Base-by-base conservation (phyloP, 2,329 filamentous ascomycete species). In the Fusarium sp. region DNA sequence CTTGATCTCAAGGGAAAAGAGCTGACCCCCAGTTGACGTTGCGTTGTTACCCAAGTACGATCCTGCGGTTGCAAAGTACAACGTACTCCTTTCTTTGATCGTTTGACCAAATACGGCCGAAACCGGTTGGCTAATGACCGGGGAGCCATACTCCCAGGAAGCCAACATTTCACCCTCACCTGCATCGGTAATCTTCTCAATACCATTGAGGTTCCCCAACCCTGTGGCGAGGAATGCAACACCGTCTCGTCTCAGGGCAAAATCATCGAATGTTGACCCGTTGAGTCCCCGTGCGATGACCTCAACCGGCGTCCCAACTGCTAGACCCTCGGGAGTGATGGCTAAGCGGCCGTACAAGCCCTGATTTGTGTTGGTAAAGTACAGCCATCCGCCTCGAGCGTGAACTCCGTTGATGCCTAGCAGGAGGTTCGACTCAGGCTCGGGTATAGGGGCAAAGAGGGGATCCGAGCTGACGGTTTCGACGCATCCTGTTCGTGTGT, bases 341-440 rank as follows among this genome's bases (percentile, higher is more conserved):
- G 59, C 59, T 5, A 62, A 14, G 2, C 59, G 59, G 14, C 40
- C 59, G 31, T 62, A 62, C 40, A 62, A 7, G n/a, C 42, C 29
- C 59, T 62, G 59, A 5, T 62, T 50, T 8, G 59, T 62, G 38
- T 62, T 50, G 59, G 59, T 62, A 62, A 62, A 62, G 29, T 62
- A 62, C 20, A 62, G n/a, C 38, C 42, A 62, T 35, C 38, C 38
- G 13, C 11, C 59, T 5, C 7, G 59, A 7, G 40, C 59, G 40
- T 50, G 59, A 14, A 62, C 29, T 22, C 59, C 59, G 31, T 62
- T 62, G 59, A 62, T 50, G 5, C 59, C 59, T 7, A 62, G 59
- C n/a, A 31, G 5, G 14, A 59, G 56, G 16, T 25, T 13, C 1
- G 56, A 59, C 22, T 7, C 35, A 16, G 56, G 35, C 7, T 59